phyloP scores from a whole-genome alignment of 345 rosid species.

The Pistacia integerrima region DNA sequence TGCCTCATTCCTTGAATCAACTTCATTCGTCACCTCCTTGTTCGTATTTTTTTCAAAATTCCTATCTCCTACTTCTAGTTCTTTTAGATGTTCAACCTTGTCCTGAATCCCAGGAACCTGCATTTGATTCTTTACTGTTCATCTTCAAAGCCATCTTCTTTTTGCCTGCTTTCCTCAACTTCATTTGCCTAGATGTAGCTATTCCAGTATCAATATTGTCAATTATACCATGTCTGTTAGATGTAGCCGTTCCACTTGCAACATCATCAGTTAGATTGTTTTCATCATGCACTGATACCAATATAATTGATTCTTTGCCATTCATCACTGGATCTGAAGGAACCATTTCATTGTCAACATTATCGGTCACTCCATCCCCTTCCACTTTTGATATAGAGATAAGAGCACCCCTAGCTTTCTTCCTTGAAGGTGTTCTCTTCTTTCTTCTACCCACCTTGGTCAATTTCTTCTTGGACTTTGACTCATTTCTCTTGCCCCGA shows the following conservation, averaged over 20 bases:
- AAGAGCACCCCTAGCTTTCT: background rate
- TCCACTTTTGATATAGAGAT: background rate
- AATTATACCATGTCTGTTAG: background rate
- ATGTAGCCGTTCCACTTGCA: background rate
- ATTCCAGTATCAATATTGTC: background rate
- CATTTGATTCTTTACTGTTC: background rate
- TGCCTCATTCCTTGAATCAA: background rate
- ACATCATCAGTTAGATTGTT: background rate
- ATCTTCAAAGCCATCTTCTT: conserved; percentile 8
- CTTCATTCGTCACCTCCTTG: background rate
- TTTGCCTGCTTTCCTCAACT: conserved; percentile 8
- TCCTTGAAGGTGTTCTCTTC: conserved; percentile 12
- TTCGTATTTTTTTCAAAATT: conserved; percentile 3
- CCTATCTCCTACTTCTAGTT: background rate
- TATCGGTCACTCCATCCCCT: background rate
- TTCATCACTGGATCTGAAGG: background rate
- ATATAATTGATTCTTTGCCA: background rate
- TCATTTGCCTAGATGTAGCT: conserved; percentile 8
- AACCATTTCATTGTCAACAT: background rate
- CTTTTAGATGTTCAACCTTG: background rate
- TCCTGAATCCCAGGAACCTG: background rate
- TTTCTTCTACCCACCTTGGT: conserved; percentile 10
- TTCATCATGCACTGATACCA: background rate
- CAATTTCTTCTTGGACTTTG: conserved; percentile 10
- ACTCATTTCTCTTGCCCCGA: background rate